phyloP scores from a whole-genome alignment of 1,284 basidiomycete species.

The Sporisorium sorghi region DNA sequence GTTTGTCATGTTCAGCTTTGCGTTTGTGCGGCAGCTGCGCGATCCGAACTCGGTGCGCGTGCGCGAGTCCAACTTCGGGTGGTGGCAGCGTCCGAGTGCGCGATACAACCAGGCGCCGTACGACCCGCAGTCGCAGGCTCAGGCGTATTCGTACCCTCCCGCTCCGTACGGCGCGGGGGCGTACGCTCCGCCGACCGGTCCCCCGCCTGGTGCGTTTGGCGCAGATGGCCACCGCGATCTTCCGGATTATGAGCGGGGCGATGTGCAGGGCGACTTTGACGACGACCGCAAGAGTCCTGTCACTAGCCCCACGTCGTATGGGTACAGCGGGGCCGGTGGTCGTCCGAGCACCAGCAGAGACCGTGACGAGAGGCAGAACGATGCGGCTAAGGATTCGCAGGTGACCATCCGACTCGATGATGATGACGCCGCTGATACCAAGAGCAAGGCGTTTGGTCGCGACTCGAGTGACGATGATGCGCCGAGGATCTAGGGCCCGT shows the following conservation, averaged over 20 bases:
- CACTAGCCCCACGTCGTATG: conserved; percentile 27
- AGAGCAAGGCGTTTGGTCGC: conserved; percentile 18
- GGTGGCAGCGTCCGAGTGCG: conserved; percentile 40
- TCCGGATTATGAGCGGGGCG: conserved; percentile 43
- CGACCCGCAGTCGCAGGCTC: conserved; percentile 43
- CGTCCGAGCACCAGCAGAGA: conserved; percentile 34
- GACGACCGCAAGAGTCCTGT: conserved; percentile 46
- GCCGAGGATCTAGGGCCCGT: conserved; percentile 25
- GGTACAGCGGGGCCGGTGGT: conserved; percentile 28
- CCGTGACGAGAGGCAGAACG: conserved; percentile 33
- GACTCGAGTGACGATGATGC: conserved; percentile 42
- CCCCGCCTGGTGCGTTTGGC: conserved; percentile 25
- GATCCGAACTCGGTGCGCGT: conserved; percentile 51
- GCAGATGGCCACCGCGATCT: conserved; percentile 28
- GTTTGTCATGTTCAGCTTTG: conserved; percentile 60
- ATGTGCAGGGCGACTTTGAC: conserved; percentile 42
- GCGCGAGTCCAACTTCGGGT: conserved; percentile 22
- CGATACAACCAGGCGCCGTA: conserved; percentile 42
- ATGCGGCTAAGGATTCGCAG: conserved; percentile 45
- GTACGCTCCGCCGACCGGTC: conserved; percentile 33
- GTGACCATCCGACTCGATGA: conserved; percentile 43
- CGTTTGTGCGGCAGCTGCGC: conserved; percentile 53
- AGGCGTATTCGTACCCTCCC: conserved; percentile 47
- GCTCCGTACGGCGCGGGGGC: conserved; percentile 35
- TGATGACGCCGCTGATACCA: conserved; percentile 19